phyloP scores from a whole-genome alignment of 2,329 filamentous ascomycete species.

The Fusarium verrucosum region DNA sequence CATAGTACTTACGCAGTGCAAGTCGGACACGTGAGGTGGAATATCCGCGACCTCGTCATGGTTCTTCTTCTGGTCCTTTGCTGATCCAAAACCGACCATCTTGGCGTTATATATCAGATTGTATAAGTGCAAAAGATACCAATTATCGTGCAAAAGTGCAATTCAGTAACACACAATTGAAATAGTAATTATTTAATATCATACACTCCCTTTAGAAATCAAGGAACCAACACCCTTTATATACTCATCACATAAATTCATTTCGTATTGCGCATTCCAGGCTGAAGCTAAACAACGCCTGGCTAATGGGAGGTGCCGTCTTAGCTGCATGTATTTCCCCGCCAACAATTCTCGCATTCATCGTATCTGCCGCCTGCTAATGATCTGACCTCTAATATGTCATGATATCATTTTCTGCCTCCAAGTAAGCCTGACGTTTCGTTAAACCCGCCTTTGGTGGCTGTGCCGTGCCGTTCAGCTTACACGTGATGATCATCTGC shows the following conservation, averaged over 20 bases:
- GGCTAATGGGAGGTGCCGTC: not conserved
- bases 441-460: conserved; percentile 8
- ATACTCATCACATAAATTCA: conserved; percentile 8
- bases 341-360: conserved; percentile 30
- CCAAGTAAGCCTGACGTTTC: not conserved
- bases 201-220: not conserved
- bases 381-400: not conserved
- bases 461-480: conserved; percentile 19
- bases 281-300: not conserved
- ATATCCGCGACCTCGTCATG: conserved; percentile 49
- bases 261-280: not conserved
- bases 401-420: conserved; percentile 1
- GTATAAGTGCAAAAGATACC: not conserved
- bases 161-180: not conserved
- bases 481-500: conserved; percentile 6
- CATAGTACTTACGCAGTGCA: conserved; percentile 55
- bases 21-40: conserved; percentile 55
- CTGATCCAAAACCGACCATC: conserved; percentile 43
- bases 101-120: not conserved
- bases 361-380: conserved; percentile 22
- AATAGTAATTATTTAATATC: not conserved
- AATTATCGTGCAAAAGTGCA: not conserved
- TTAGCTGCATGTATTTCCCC: not conserved
- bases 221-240: conserved; percentile 12
- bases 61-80: conserved; percentile 38